A percentile compares a stretch with the other conserved stretches of the same genome.
Conservation (phyloP, 306 rosid species). For the Casuarina cunninghamiana region DNA sequence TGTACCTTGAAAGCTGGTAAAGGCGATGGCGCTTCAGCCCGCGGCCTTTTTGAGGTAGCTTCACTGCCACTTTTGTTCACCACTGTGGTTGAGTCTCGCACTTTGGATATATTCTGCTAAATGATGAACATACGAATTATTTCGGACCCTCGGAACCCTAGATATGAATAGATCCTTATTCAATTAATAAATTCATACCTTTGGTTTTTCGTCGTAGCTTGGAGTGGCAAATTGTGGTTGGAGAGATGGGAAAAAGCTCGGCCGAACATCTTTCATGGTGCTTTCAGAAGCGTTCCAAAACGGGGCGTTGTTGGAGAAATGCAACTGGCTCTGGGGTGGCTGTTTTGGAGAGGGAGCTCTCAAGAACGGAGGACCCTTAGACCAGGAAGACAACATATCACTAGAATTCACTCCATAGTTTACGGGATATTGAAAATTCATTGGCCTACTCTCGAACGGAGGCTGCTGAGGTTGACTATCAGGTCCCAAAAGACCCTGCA, state of each 20-base stretch:
- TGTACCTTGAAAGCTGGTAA: conserved; percentile 99
- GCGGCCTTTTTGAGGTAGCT: conserved; percentile 73
- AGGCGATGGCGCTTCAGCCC: conserved; percentile 82
- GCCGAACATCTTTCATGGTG: conserved; percentile 60
- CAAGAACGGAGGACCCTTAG: conserved; percentile 75
- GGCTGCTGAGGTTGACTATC: conserved; percentile 45
- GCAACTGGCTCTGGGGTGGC: conserved; percentile 52
- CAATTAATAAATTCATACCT: conserved; percentile 43
- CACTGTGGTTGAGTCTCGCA: conserved; percentile 57
- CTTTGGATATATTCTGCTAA: conserved; percentile 76
- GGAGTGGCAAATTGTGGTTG: conserved; percentile 60
- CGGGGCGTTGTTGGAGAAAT: conserved; percentile 75
- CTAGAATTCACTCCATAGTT: conserved; percentile 55
- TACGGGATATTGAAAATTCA: conserved; percentile 42
- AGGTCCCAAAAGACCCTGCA: conserved; percentile 69
- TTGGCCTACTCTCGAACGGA: conserved; percentile 35
- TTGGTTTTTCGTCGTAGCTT: conserved; percentile 58
- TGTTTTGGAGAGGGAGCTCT: conserved; percentile 80
- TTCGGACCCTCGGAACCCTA: conserved; percentile 32
- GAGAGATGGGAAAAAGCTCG: conserved; percentile 61
- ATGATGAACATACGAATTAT: conserved; percentile 14
- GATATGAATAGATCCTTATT: background rate
- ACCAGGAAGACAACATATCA: conserved; percentile 48
- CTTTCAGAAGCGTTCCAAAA: conserved; percentile 88
- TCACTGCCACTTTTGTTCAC: conserved; percentile 81